Conservation (phyloP, 257 asterid species). For the Osmanthus fragrans region DNA sequence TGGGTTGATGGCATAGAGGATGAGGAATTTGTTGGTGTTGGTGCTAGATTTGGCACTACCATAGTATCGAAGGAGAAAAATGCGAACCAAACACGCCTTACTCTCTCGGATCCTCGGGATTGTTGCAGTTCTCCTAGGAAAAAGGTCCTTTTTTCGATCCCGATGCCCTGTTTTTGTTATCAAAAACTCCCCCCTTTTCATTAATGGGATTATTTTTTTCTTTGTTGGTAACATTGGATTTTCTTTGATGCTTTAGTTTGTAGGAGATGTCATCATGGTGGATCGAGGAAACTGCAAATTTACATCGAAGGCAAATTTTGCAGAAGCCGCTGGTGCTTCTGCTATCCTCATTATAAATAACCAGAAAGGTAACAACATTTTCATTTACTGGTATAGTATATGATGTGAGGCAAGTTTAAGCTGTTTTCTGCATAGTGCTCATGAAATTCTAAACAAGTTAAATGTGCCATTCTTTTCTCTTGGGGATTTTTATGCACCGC, state of each 20-base stretch:
- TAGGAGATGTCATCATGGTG: conserved; percentile 80
- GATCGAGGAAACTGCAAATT: conserved; percentile 87
- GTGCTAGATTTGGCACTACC: conserved; percentile 85
- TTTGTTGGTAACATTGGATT: conserved; percentile 1
- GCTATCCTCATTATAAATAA: conserved; percentile 82
- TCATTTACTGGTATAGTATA: conserved; percentile 13
- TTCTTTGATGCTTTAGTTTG: conserved; percentile 43
- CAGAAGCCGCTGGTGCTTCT: conserved; percentile 95
- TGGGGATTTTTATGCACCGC: not conserved
- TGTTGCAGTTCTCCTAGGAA: conserved; percentile 63
- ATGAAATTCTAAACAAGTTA: not conserved
- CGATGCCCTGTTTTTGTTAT: not conserved
- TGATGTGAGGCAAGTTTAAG: not conserved
- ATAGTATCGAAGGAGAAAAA: conserved; percentile 86
- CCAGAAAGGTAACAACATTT: conserved; percentile 59
- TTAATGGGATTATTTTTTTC: not conserved
- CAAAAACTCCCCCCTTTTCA: not conserved
- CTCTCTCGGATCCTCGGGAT: conserved; percentile 70
- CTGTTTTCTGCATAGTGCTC: not conserved
- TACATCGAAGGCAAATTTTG: conserved; percentile 71
- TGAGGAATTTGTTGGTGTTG: conserved; percentile 85
- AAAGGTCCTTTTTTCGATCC: conserved; percentile 39
- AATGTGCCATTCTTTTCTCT: not conserved
- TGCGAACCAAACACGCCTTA: conserved; percentile 63
- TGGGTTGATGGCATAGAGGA: conserved; percentile 80